Conservation (phyloP, 345 rosid species). For the Salix suchowensis region DNA sequence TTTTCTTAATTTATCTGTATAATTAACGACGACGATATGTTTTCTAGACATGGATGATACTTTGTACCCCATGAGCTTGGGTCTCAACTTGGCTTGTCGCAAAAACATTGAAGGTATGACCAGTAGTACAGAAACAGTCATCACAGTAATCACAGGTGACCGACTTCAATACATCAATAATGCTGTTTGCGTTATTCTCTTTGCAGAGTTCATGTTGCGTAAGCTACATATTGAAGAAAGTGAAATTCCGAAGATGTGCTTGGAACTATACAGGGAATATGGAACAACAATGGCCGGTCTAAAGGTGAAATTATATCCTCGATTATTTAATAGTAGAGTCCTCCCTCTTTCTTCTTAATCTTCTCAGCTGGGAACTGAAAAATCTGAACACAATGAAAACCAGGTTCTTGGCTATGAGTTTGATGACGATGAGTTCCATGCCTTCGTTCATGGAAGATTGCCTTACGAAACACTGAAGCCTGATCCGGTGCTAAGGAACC, state of each 20-base stretch:
- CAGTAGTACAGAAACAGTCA: background rate
- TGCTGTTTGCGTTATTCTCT: background rate
- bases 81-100: conserved; percentile 83
- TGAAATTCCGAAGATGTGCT: conserved; percentile 77
- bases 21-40: background rate
- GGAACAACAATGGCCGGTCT: conserved; percentile 99
- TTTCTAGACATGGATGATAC: conserved; percentile 86
- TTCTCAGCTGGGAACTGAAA: background rate
- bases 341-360: background rate
- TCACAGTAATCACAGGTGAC: background rate
- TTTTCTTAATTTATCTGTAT: too few relatives aligned
- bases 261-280: conserved; percentile 77
- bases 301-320: conserved; percentile 40
- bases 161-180: background rate
- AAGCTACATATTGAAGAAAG: conserved; percentile 63
- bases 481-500: conserved; percentile 64
- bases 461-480: conserved; percentile 71
- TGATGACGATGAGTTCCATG: conserved; percentile 82
- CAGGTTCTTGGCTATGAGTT: conserved; percentile 85
- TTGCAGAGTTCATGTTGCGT: conserved; percentile 71
- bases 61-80: conserved; percentile 66
- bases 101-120: conserved; percentile 68
- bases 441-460: conserved; percentile 70
- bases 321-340: background rate
- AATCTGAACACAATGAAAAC: background rate